A percentile compares a stretch with the other conserved stretches of the same genome.
These are phyloP conservation scores for Phylloporus sp. DNA, from an alignment of 768 basidiomycete genomes.

Conservation along the genomic window DNA sequence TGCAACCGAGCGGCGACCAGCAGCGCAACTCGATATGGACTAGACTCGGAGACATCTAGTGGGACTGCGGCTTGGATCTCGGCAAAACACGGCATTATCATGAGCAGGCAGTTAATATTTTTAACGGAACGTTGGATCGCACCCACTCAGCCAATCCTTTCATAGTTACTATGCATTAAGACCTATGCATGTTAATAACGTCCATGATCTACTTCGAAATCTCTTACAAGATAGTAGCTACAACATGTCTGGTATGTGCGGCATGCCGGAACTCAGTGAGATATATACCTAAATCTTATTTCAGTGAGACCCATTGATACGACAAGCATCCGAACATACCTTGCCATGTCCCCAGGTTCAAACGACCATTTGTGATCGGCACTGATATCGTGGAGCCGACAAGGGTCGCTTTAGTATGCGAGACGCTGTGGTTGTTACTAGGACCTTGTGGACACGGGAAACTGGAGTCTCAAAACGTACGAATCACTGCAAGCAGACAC, in stretches of 20 bases:
- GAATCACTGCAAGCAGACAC: slow-evolving; percentile 55
- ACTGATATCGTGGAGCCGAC: slow-evolving; percentile 79
- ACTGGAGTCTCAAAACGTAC: slow-evolving; percentile 38
- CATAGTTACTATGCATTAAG: background rate
- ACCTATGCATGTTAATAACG: slow-evolving; percentile 7
- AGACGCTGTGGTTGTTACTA: slow-evolving; percentile 54
- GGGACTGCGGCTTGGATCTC: background rate
- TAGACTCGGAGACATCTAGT: background rate
- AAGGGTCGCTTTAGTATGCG: slow-evolving; percentile 86
- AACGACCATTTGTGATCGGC: slow-evolving; percentile 73
- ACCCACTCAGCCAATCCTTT: background rate
- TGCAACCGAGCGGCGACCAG: background rate
- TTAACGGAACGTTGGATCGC: background rate
- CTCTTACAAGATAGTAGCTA: slow-evolving; percentile 77
- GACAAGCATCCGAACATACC: slow-evolving; percentile 39
- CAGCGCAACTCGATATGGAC: background rate
- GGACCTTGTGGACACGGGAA: background rate
- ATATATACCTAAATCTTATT: slow-evolving; percentile 59
- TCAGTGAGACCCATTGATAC: slow-evolving; percentile 2
- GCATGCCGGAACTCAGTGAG: slow-evolving; percentile 78
- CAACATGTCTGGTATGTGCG: slow-evolving; percentile 63
- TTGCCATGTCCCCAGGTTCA: slow-evolving; percentile 93
- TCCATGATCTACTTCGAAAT: background rate
- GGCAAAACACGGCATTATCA: background rate
- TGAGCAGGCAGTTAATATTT: background rate